Base-by-base conservation (phyloP, 257 asterid species). In the Solanum etuberosum region DNA sequence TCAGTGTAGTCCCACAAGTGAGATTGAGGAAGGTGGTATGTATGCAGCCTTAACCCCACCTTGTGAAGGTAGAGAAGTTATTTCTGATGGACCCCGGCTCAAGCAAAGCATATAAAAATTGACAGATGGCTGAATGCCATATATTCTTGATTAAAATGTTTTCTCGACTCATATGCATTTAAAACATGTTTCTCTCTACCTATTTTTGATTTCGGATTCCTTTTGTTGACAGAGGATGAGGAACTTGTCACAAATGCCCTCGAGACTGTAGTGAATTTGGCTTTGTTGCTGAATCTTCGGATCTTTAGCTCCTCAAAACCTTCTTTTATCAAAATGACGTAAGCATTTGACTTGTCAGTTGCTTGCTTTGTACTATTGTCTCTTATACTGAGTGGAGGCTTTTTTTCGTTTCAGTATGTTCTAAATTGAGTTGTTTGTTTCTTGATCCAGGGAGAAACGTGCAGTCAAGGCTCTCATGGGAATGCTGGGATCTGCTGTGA, bases 401-500 rank as follows among this genome's bases (percentile, higher is more conserved):
- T 27, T 89, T 48, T 89, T 67, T 25, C 2, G 40, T 46, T 15
- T 85, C 21, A 46, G 51, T 88, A 54, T 29, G 82, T 31, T 86
- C 70, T 16, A 29, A 89, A 46, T 38, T 72, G 34, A 85, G 21
- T 85, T 85, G 77, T 29, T 67, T 76, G 84, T 86, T 72, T 21
- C 38, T 7, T 43, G 35, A 71, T 46, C 63, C 93, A 97, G 99
- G 87, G 98, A 92, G 91, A 92, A 94, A 80, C 98, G 96, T 73
- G 99, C 97, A 27, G 96, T 97, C 87, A 96, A 95, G 93, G 98
- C 98, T 83, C 93, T 95, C 88, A 93, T 97, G 96, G 99, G 94
- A 83, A 91, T 97, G 91, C 92, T 97, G 89, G 97, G 96, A 84
- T 97, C 99, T 86, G 93, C 96, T 86, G 98, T 97, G 71, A 92